phyloP scores from a whole-genome alignment of 2,329 filamentous ascomycete genomes.

The Dactylonectria macrodidyma region DNA sequence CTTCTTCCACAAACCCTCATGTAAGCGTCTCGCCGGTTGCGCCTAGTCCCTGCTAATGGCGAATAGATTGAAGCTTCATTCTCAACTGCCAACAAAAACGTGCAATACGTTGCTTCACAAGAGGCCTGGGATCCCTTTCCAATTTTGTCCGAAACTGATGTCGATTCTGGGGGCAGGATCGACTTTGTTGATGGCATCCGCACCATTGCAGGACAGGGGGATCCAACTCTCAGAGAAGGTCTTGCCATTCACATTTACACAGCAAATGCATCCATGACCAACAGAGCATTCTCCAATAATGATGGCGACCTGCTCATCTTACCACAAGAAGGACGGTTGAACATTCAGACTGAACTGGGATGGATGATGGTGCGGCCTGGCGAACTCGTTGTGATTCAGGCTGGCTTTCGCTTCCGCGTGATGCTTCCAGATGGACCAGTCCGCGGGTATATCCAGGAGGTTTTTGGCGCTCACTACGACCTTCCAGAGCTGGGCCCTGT shows the following conservation, averaged over 20 bases:
- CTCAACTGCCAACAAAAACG: conserved; percentile 60
- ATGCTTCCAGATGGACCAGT: conserved; percentile 71
- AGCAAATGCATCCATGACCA: conserved; percentile 53
- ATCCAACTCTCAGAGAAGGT: conserved; percentile 58
- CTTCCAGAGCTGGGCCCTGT: conserved; percentile 81
- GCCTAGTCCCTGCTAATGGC: conserved; percentile 26
- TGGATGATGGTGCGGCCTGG: conserved; percentile 74
- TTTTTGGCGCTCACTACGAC: conserved; percentile 78
- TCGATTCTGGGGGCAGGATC: conserved; percentile 41
- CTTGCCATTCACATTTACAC: conserved; percentile 27
- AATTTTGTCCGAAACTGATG: conserved; percentile 24
- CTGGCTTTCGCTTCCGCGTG: conserved; percentile 76
- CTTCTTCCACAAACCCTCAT: conserved; percentile 16
- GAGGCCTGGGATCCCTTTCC: conserved; percentile 65
- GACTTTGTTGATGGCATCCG: conserved; percentile 62
- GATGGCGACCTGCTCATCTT: conserved; percentile 85
- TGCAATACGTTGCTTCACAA: conserved; percentile 62
- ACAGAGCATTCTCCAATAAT: conserved; percentile 57
- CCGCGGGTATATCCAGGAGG: conserved; percentile 80
- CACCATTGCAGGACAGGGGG: conserved; percentile 62
- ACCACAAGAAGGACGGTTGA: conserved; percentile 72
- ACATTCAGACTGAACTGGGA: conserved; percentile 79
- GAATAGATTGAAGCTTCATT: conserved; percentile 58
- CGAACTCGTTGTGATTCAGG: conserved; percentile 76
- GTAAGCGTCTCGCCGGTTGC: conserved; percentile 11